A percentile compares a stretch with the other conserved stretches of the same genome.
Conservation (phyloP, 148 eudicot genomes). For the Rhododendron griersonianum region DNA sequence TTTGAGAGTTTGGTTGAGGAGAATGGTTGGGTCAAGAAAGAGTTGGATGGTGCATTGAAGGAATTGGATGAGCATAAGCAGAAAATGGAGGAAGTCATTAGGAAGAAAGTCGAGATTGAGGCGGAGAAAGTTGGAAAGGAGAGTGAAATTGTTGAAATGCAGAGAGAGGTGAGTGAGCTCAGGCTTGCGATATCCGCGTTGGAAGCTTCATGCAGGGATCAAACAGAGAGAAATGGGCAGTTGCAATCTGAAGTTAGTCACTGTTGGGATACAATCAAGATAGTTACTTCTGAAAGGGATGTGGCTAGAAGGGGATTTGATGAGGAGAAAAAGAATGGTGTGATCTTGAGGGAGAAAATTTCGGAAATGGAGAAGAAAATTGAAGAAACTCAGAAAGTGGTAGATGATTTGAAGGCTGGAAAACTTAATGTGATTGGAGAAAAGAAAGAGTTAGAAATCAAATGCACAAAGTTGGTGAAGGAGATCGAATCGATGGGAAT, state of each 20-base stretch:
- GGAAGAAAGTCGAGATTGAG: slow-evolving; percentile 38
- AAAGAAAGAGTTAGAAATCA: slow-evolving; percentile 48
- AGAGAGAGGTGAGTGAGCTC: slow-evolving; percentile 25
- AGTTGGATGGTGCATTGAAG: slow-evolving; percentile 25
- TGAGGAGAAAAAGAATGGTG: slow-evolving; percentile 43
- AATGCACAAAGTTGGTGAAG: slow-evolving; percentile 19
- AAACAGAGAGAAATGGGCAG: slow-evolving; percentile 24
- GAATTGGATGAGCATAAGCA: slow-evolving; percentile 27
- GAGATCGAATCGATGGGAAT: slow-evolving; percentile 35
- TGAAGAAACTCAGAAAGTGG: slow-evolving; percentile 30
- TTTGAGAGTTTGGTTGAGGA: slow-evolving; percentile 30
- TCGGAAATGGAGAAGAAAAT: slow-evolving; percentile 33
- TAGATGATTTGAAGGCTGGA: slow-evolving; percentile 31
- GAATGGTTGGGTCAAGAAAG: slow-evolving; percentile 23
- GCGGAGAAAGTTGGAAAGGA: slow-evolving; percentile 33
- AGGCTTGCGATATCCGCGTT: slow-evolving; percentile 20
- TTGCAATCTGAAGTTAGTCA: slow-evolving; percentile 33
- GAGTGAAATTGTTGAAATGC: slow-evolving; percentile 33
- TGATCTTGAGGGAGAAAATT: slow-evolving; percentile 30
- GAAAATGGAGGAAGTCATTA: slow-evolving; percentile 24
- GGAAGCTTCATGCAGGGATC: slow-evolving; percentile 25
- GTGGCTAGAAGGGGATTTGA: slow-evolving; percentile 28
- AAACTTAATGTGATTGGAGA: slow-evolving; percentile 25
- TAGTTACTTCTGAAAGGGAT: slow-evolving; percentile 43
- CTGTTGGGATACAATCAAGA: slow-evolving; percentile 23